These are phyloP conservation scores for Lodderomyces parapsilosis DNA, from an alignment of 1,139 yeast species.

Conservation along the genomic window DNA sequence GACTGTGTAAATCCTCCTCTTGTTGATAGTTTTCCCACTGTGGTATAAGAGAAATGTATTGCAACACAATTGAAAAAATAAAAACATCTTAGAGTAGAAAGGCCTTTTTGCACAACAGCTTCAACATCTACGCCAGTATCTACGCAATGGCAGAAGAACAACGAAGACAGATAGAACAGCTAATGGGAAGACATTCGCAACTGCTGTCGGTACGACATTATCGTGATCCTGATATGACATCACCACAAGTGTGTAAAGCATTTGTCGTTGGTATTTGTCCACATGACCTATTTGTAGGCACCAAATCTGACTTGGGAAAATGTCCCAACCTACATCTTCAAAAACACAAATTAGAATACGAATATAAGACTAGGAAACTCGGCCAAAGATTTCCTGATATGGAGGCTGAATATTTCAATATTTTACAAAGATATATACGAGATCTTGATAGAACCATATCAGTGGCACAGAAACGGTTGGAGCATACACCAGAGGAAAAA, in stretches of 20 bases:
- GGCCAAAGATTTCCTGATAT: constrained; percentile 66
- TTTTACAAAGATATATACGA: constrained; percentile 52
- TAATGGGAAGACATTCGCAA: constrained; percentile 65
- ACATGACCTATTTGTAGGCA: constrained; percentile 76
- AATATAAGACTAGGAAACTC: constrained; percentile 48
- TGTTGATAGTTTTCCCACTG: background rate
- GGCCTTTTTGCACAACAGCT: background rate
- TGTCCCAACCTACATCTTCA: constrained; percentile 80
- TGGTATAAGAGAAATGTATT: no score
- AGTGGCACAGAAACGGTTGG: constrained; percentile 64
- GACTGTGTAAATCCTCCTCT: background rate
- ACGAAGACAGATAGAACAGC: constrained; percentile 70
- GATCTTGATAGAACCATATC: constrained; percentile 71
- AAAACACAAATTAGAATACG: constrained; percentile 73
- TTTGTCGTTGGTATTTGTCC: constrained; percentile 89
- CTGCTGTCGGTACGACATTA: constrained; percentile 26
- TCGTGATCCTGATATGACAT: constrained; percentile 53
- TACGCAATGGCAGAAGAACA: constrained; percentile 59
- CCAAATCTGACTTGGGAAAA: constrained; percentile 80
- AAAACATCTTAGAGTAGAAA: no score
- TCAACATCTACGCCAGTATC: background rate
- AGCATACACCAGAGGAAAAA: constrained; percentile 77
- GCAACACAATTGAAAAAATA: background rate
- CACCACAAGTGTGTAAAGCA: constrained; percentile 72
- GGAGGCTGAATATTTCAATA: constrained; percentile 64